Evolutionary conservation across 805 yeast genomes (phyloP).

Genomic region (Candida jianshihensis): DNA sequence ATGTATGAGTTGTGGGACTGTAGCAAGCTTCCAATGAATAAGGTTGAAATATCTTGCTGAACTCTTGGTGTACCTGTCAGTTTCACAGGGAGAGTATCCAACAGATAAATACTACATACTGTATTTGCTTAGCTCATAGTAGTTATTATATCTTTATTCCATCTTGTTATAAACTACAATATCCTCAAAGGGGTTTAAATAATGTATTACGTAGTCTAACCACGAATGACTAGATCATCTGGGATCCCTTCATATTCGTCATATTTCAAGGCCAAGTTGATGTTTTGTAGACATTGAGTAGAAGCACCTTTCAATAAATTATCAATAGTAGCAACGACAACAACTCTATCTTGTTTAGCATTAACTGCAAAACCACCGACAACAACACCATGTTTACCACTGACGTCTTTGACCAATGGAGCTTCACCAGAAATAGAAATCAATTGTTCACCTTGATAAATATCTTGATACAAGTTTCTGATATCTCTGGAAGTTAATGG

Average conservation of each 20-base stretch:
- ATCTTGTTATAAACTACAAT: too few relatives aligned
- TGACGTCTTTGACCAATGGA: conserved; percentile 84
- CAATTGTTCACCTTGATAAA: conserved; percentile 81
- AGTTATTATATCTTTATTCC: too few relatives aligned
- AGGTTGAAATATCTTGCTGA: too few relatives aligned
- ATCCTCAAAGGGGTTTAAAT: too few relatives aligned
- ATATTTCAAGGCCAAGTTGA: conserved; percentile 82
- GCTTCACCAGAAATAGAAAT: conserved; percentile 85
- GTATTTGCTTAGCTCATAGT: too few relatives aligned
- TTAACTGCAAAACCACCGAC: conserved; percentile 96
- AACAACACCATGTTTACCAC: conserved; percentile 91
- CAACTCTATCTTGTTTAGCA: conserved; percentile 82
- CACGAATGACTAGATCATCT: conserved; percentile 39
- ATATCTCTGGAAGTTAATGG: conserved; percentile 73
- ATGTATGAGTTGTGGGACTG: too few relatives aligned
- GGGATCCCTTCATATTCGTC: conserved; percentile 97
- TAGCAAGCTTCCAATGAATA: too few relatives aligned
- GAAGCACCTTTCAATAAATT: conserved; percentile 97
- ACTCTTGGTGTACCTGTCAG: too few relatives aligned
- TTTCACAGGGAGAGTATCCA: too few relatives aligned
- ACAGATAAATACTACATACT: too few relatives aligned
- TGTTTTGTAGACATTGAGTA: conserved; percentile 95
- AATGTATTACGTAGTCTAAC: conserved; percentile 8
- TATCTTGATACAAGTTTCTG: conserved; percentile 78
- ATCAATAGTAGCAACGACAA: conserved; percentile 91